Base-by-base conservation (phyloP, 2,329 filamentous ascomycete species). In the Arthrobotrys sinensis region DNA sequence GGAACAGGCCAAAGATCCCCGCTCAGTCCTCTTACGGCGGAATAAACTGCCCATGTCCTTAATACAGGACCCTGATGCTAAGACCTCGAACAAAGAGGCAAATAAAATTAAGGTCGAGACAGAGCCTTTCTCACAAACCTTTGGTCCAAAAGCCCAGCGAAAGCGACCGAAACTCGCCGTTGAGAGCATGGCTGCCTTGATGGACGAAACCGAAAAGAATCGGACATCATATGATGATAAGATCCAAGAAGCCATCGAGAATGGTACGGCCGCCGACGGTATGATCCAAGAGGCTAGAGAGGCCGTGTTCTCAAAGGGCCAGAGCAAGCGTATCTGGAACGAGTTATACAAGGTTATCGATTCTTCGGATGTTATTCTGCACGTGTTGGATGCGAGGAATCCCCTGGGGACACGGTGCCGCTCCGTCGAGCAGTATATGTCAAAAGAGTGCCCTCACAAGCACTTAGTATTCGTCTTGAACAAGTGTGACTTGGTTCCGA, bases 1-100 rank as follows among this genome's bases (percentile, higher is more conserved):
- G 48, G 94, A 97, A 85, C 92, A 94, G 85, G 91, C 93, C 65
- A 91, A 91, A 16, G 94, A 99, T 83, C 96, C 96, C 0, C 97
- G 97, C 85, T 91, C 92, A 78, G 96, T 97, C 78, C 89, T 82
- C 40, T 88, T 99, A 80, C 97, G 97, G 87, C 92, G 92, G 81
- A 98, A 98, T 85, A 98, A 98, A 87, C 88, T 99, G 60, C 96
- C 96, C 46, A 95, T 99, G 93, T 95, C 91, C 81, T 86, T 99
- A 84, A 97, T 99, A 83, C 89, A 90, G 79, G 95, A 98, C 82
- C 89, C 89, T 68, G 88, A 91, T 72, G 88, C 90, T 55, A 89
- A 91, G 81, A 95, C 97, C 82, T 95, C 94, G 0, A 85, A 97
- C 73, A 96, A 97, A 86, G 90, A 97, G 84, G 89, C 92, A 83